A percentile compares a stretch with the other conserved stretches of the same genome.
These are phyloP conservation scores for Cyberlindnera galapagoensis DNA, from an alignment of 805 yeast genomes.

Conservation along the genomic window DNA sequence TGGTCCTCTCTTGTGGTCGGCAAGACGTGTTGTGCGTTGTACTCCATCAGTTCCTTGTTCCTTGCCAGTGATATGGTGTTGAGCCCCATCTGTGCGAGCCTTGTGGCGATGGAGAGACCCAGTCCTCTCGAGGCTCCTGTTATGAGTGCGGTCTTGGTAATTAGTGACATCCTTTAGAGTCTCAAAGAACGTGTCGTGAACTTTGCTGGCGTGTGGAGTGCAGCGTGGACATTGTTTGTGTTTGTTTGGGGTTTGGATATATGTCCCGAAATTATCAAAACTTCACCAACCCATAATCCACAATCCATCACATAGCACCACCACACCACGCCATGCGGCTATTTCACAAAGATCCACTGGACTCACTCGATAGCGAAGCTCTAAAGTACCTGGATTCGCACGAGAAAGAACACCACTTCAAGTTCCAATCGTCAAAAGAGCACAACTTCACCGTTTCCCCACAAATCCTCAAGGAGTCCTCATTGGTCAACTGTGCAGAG, in stretches of 20 bases:
- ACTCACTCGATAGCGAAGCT: too few species aligned
- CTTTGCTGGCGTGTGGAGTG: too few species aligned
- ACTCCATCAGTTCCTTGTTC: conserved; percentile 30
- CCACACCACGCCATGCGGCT: too few species aligned
- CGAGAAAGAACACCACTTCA: background rate
- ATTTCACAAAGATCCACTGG: too few species aligned
- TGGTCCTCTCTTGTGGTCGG: too few species aligned
- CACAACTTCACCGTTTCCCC: conserved; percentile 1
- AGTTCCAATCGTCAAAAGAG: background rate
- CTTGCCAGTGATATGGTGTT: conserved; percentile 47
- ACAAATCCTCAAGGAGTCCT: background rate
- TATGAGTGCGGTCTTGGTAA: conserved; percentile 40
- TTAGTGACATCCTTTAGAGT: conserved; percentile 4
- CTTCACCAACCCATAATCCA: too few species aligned
- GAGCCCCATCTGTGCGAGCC: conserved; percentile 46
- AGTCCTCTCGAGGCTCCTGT: conserved; percentile 72
- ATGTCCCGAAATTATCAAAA: too few species aligned
- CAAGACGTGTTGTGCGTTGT: conserved; percentile 17
- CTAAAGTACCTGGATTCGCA: background rate
- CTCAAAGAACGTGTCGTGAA: too few species aligned
- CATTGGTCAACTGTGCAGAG: conserved; percentile 19
- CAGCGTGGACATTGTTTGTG: too few species aligned
- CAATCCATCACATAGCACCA: too few species aligned
- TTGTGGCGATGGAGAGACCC: conserved; percentile 50
- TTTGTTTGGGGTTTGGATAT: too few species aligned